Percentiles rank a stretch among this genome's conserved stretches.
phyloP scores from a whole-genome alignment of 2,329 filamentous ascomycete genomes.

The Exophiala lecanii-corni region DNA sequence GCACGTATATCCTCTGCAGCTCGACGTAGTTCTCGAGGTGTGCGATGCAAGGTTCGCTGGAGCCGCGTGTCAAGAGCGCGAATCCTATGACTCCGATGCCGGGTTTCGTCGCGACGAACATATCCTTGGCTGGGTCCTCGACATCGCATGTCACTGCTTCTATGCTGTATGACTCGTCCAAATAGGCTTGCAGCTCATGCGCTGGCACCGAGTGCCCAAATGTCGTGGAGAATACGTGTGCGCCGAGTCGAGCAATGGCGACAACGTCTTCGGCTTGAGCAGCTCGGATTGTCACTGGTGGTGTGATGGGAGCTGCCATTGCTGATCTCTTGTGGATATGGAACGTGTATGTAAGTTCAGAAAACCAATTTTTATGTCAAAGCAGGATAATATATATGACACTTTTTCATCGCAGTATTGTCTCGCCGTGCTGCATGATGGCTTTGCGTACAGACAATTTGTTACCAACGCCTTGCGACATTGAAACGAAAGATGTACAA shows the following conservation, averaged over 20 bases:
- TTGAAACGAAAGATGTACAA: too few relatives aligned
- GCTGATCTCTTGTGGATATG: too few relatives aligned
- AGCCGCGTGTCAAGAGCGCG: conserved; percentile 36
- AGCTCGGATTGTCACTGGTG: conserved; percentile 25
- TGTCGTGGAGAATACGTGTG: conserved; percentile 35
- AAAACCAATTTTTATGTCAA: too few relatives aligned
- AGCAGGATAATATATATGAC: too few relatives aligned
- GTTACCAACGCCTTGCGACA: too few relatives aligned
- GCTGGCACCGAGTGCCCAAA: conserved; percentile 42
- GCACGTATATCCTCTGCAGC: conserved; percentile 44
- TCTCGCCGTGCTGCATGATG: too few relatives aligned
- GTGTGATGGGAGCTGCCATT: too few relatives aligned
- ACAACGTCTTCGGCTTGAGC: conserved; percentile 29
- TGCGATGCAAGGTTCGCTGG: conserved; percentile 37
- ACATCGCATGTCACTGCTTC: conserved; percentile 28
- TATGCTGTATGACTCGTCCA: conserved; percentile 35
- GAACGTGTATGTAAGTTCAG: too few relatives aligned
- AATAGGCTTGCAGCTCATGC: conserved; percentile 36
- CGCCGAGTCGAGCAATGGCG: conserved; percentile 34
- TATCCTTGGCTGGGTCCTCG: conserved; percentile 24
- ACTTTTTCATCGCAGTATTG: too few relatives aligned
- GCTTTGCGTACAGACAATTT: too few relatives aligned
- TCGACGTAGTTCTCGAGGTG: conserved; percentile 33
- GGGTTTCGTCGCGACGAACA: conserved; percentile 29
- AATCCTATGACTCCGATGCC: conserved; percentile 37